Evolutionary conservation across 192 early-diverging fungal species (phyloP).

Genomic region (Phlyctochytrium arcticum): DNA sequence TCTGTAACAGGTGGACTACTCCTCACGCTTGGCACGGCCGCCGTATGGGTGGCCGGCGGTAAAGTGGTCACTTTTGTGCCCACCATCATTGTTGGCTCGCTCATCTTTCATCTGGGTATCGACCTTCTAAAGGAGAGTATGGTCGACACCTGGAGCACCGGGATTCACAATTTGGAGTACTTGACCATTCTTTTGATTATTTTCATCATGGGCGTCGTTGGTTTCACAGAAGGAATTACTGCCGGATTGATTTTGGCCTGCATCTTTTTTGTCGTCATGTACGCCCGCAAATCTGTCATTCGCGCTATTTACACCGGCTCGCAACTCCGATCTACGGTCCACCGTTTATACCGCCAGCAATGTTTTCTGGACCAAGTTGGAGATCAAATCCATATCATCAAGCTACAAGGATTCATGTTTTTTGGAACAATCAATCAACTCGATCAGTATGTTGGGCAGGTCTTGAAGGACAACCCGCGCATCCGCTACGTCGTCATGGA

Average conservation of each 20-base stretch:
- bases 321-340: constrained; percentile 80
- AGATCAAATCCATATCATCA: constrained; percentile 80
- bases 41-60: constrained; percentile 77
- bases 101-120: constrained; percentile 95
- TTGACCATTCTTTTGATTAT: constrained; percentile 83
- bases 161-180: constrained; percentile 81
- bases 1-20: constrained; percentile 81
- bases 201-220: constrained; percentile 74
- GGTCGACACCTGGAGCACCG: constrained; percentile 78
- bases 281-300: constrained; percentile 39
- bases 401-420: constrained; percentile 92
- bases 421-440: constrained; percentile 87
- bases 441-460: constrained; percentile 26
- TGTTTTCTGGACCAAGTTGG: constrained; percentile 79
- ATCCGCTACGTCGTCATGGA: constrained; percentile 89
- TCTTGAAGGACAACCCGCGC: constrained; percentile 47
- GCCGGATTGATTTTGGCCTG: constrained; percentile 90
- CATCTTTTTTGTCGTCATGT: constrained; percentile 79
- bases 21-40: constrained; percentile 68
- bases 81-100: constrained; percentile 86
- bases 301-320: constrained; percentile 42
- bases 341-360: constrained; percentile 84
- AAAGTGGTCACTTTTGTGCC: constrained; percentile 90
- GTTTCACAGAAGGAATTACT: constrained; percentile 98
- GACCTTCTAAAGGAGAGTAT: constrained; percentile 91